Evolutionary conservation across 1,139 yeast species (phyloP).

Genomic region (Candida sp.): DNA sequence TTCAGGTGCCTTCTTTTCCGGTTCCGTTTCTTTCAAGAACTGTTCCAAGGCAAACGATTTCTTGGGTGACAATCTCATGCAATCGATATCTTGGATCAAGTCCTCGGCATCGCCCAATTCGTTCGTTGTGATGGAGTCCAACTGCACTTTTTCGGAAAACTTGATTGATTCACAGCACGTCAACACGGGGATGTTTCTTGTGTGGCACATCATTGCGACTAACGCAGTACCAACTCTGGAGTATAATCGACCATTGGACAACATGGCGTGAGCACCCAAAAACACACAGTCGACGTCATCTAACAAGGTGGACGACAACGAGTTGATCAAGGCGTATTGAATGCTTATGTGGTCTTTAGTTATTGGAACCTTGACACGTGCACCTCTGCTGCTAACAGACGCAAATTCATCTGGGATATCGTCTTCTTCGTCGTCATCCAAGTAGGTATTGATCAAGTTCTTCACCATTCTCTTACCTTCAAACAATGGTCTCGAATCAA

Average conservation of each 20-base stretch:
- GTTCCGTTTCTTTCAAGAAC: conserved; percentile 53
- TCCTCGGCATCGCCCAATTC: conserved; percentile 91
- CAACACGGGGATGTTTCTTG: conserved; percentile 89
- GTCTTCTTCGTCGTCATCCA: conserved; percentile 34
- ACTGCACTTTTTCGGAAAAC: conserved; percentile 93
- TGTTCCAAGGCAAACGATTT: conserved; percentile 70
- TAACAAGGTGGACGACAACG: conserved; percentile 78
- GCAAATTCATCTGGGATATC: conserved; percentile 51
- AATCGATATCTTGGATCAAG: conserved; percentile 51
- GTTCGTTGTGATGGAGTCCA: conserved; percentile 93
- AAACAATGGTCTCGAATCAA: conserved; percentile 92
- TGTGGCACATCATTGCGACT: conserved; percentile 89
- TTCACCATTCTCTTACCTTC: conserved; percentile 86
- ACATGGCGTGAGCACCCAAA: conserved; percentile 97
- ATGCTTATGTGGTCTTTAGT: conserved; percentile 41
- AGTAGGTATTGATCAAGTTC: conserved; percentile 49
- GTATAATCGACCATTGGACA: conserved; percentile 91
- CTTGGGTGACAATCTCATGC: conserved; percentile 60
- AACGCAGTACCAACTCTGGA: conserved; percentile 96
- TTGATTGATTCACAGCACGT: conserved; percentile 97
- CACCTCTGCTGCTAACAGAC: conserved; percentile 17
- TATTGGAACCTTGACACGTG: conserved; percentile 24
- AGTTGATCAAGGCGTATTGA: conserved; percentile 75
- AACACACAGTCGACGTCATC: conserved; percentile 87
- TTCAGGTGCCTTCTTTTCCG: conserved; percentile 19